Conservation (phyloP, 129 eudicot genomes). For the Mikania micrantha region DNA sequence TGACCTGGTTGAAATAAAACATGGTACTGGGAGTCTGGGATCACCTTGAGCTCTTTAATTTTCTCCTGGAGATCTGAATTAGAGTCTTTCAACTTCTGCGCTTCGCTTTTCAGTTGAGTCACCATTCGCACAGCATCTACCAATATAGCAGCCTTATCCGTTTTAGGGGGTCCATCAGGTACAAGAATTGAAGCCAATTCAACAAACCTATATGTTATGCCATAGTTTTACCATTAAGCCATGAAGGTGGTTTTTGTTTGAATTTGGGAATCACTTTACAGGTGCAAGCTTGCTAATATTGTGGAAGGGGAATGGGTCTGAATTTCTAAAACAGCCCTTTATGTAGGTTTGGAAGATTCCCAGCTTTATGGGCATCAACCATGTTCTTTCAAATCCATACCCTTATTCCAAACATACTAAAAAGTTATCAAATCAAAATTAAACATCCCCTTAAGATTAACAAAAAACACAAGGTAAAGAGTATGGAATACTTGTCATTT, state of each 20-base stretch:
- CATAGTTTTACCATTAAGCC: neutral
- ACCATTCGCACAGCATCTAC: conserved; percentile 73
- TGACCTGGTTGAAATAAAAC: neutral
- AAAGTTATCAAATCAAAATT: neutral
- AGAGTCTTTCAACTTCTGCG: conserved; percentile 62
- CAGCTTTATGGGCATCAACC: neutral
- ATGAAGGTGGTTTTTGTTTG: neutral
- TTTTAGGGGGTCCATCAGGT: conserved; percentile 60
- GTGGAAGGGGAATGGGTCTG: neutral
- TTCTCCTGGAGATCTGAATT: conserved; percentile 58
- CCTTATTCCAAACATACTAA: neutral
- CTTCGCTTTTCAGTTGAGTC: conserved; percentile 49
- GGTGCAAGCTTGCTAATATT: neutral
- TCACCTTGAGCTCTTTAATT: conserved; percentile 68
- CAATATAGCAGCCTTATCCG: conserved; percentile 68
- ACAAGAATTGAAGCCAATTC: conserved; percentile 72
- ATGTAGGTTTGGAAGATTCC: neutral
- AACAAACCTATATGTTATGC: conserved; percentile 39
- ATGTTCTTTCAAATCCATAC: neutral
- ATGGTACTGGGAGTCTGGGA: conserved; percentile 1
- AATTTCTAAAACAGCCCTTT: neutral
- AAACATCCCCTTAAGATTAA: neutral
- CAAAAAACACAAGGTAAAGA: neutral
- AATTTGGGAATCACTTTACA: neutral
- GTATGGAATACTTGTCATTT: conserved; percentile 56